Evolutionary conservation across 2,329 filamentous ascomycete genomes (phyloP).

Genomic region (Scytalidium sp.): DNA sequence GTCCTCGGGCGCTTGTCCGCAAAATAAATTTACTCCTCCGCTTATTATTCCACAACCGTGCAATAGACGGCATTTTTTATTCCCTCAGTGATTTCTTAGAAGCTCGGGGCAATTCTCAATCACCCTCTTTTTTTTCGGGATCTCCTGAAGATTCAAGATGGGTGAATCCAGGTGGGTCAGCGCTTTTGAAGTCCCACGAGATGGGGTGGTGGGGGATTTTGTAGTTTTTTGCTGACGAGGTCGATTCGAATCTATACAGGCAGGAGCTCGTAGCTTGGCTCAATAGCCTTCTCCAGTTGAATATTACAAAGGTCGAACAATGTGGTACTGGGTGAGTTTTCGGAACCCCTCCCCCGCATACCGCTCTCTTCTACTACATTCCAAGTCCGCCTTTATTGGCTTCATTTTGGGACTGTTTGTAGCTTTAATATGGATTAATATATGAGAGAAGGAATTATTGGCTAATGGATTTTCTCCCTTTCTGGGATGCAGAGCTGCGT

Average conservation of each 20-base stretch:
- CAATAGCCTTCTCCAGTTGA: slow-evolving; percentile 96
- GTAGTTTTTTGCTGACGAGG: neutral
- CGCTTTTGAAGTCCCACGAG: neutral
- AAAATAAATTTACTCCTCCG: no score
- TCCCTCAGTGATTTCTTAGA: no score
- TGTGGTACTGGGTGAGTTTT: slow-evolving; percentile 86
- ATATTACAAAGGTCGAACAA: slow-evolving; percentile 98
- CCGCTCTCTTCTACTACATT: slow-evolving; percentile 7
- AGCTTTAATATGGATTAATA: no score
- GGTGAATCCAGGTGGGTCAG: slow-evolving; percentile 30
- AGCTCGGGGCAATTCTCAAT: no score
- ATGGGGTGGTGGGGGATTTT: neutral
- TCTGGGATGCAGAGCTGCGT: slow-evolving; percentile 65
- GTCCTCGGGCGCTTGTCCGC: no score
- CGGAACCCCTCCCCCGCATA: slow-evolving; percentile 29
- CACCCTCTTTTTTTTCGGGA: no score
- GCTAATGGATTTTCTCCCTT: no score
- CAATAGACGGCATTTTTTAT: no score
- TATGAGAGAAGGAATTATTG: no score
- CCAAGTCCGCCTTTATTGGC: no score
- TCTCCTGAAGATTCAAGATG: slow-evolving; percentile 27
- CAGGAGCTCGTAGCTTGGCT: slow-evolving; percentile 96
- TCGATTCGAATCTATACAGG: slow-evolving; percentile 47
- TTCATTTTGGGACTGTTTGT: no score
- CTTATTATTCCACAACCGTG: no score